These are phyloP conservation scores for Phytophthora agathidicida DNA, from an alignment of 352 stramenopile species.

Conservation along the genomic window DNA sequence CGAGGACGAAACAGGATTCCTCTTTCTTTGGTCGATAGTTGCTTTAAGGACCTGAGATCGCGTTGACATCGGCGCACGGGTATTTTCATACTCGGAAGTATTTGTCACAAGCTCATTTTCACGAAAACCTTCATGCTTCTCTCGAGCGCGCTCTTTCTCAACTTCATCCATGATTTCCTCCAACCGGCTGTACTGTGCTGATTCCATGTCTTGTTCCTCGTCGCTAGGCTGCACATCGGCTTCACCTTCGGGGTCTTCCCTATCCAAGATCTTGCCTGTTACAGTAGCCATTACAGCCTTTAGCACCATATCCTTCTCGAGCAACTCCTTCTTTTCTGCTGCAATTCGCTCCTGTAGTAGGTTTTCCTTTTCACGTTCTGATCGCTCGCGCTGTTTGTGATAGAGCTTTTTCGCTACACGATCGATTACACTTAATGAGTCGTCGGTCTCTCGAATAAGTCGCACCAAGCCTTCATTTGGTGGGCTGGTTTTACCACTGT, in stretches of 20 bases:
- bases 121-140: background rate
- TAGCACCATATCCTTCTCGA: slow-evolving; percentile 30
- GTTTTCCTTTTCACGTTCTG: slow-evolving; percentile 21
- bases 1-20: slow-evolving; percentile 14
- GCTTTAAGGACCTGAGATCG: background rate
- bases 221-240: background rate
- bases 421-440: slow-evolving; percentile 79
- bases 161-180: slow-evolving; percentile 62
- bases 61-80: background rate
- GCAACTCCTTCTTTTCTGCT: slow-evolving; percentile 23
- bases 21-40: background rate
- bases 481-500: background rate
- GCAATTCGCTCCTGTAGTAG: slow-evolving; percentile 23
- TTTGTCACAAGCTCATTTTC: background rate
- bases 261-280: slow-evolving; percentile 5
- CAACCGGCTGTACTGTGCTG: slow-evolving; percentile 28
- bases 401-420: slow-evolving; percentile 55
- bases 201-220: slow-evolving; percentile 4
- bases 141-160: slow-evolving; percentile 31
- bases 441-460: slow-evolving; percentile 62
- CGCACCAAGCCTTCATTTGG: slow-evolving; percentile 38
- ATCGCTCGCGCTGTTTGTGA: slow-evolving; percentile 43
- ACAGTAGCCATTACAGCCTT: slow-evolving; percentile 40
- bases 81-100: background rate
- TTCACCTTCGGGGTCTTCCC: slow-evolving; percentile 2